Conservation (phyloP, 2,329 filamentous ascomycete species). For the Alternaria novae-zelandiae region DNA sequence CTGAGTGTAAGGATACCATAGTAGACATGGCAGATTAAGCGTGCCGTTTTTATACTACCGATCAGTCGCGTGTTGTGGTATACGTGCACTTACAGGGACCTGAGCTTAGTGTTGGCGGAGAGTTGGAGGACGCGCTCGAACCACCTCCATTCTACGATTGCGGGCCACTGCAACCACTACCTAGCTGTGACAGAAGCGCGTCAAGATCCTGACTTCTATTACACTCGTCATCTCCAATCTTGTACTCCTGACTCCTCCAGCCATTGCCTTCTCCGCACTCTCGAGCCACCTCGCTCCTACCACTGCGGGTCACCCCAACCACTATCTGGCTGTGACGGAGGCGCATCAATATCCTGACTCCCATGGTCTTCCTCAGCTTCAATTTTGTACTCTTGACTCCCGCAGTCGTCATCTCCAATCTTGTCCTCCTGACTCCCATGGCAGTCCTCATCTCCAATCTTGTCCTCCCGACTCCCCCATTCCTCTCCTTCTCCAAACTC, state of each 20-base stretch:
- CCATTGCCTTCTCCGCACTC: not conserved
- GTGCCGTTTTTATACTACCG: not conserved
- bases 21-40: not conserved
- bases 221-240: not conserved
- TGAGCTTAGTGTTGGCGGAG: not conserved
- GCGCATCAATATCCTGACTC: no score
- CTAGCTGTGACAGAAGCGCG: not conserved
- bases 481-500: not conserved
- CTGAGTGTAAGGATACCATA: not conserved
- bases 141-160: not conserved
- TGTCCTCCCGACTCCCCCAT: not conserved
- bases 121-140: not conserved
- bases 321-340: no score
- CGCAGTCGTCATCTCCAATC: no score
- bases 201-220: rapidly evolving
- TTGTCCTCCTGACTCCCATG: no score
- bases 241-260: not conserved
- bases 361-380: no score
- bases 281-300: no score
- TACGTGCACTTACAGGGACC: not conserved
- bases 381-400: no score
- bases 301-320: no score
- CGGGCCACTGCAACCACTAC: not conserved
- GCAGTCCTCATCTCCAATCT: no score
- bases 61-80: rapidly evolving